Evolutionary conservation across 352 stramenopile species (phyloP), one percentile per base, ranked within the genome.

Genomic region (Phytophthora fragariae): DNA sequence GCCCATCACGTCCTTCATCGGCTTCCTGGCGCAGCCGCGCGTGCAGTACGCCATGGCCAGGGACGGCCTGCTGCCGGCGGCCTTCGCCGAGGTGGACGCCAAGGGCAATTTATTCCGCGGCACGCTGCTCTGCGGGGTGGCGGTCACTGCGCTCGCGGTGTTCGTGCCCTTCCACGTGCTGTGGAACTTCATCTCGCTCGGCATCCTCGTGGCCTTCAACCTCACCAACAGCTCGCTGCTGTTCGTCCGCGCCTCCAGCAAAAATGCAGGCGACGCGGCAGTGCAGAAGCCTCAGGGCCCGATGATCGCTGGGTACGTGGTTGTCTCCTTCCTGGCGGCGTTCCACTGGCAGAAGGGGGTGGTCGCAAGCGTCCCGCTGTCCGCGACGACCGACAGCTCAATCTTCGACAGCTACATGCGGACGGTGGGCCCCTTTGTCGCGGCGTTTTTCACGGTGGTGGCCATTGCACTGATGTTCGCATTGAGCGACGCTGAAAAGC

Each of bases 1-100:
- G 78, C 97, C 97, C 0, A 91, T 99, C 44, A 97, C 98, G n/a
- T 91, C 98, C 7, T 91, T 99, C 41, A 97, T 99, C 37, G 96
- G 92, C 12, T 97, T 99, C 46, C 76, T 99, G 31, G 95, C 97
- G 4, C 97, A 99, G 72, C 96, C 96, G 4, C 84, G 94, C 6
- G 85, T 96, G 50, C 81, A 90, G 68, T 98, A 94, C 72, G 94
- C 96, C 1, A 97, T 99, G 90, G 91, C 95, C 1, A 90, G 92
- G 33, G 97, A 99, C 74, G 97, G 97, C 1, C 76, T 99, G 4
- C 66, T 99, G 35, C 97, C 97, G 0, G 55, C 54, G 5, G 72
- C 93, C 12, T 99, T 99, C 83, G 86, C 86, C 0, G 33, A 70
- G 1, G 71, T 97, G 3, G 88, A 97, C 69, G 55, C 47, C 2